A percentile compares a stretch with the other conserved stretches of the same genome.
phyloP scores from a whole-genome alignment of 371 early-diverging fungal species.

The Rhizopus stolonifer region DNA sequence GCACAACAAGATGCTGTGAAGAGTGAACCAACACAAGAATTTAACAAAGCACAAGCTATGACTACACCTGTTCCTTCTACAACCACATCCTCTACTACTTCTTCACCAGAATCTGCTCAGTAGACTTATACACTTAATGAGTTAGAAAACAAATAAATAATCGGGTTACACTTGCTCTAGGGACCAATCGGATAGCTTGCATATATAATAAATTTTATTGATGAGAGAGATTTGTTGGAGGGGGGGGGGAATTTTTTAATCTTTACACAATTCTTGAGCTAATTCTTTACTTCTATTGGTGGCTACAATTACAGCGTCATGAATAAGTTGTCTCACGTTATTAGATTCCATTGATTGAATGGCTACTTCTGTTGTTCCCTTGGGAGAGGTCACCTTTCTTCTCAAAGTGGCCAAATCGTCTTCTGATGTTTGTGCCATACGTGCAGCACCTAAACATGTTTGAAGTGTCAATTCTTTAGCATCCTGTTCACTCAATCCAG shows the following conservation, averaged over 20 bases:
- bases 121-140: too few relatives aligned
- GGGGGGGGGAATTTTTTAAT: too few relatives aligned
- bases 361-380: conserved; percentile 93
- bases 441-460: conserved; percentile 90
- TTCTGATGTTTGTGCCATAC: conserved; percentile 75
- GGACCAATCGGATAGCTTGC: conserved; percentile 12
- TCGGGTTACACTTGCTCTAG: too few relatives aligned
- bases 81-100: conserved; percentile 38
- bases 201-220: too few relatives aligned
- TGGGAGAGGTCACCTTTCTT: conserved; percentile 88
- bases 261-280: conserved; percentile 64
- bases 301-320: conserved; percentile 69
- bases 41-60: conserved; percentile 26
- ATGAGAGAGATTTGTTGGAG: not conserved
- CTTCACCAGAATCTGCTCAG: conserved; percentile 39
- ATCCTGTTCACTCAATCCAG: conserved; percentile 74
- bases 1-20: conserved; percentile 1
- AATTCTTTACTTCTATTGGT: conserved; percentile 69
- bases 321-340: conserved; percentile 57
- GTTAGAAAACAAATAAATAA: too few relatives aligned
- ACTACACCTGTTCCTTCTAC: conserved; percentile 44
- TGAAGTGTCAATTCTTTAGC: conserved; percentile 83
- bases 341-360: conserved; percentile 72
- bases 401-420: conserved; percentile 80
- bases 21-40: conserved; percentile 2